Evolutionary conservation across 2,329 filamentous ascomycete genomes (phyloP), one percentile per base, ranked within the genome.

Genomic region (Neocucurbitaria cava): DNA sequence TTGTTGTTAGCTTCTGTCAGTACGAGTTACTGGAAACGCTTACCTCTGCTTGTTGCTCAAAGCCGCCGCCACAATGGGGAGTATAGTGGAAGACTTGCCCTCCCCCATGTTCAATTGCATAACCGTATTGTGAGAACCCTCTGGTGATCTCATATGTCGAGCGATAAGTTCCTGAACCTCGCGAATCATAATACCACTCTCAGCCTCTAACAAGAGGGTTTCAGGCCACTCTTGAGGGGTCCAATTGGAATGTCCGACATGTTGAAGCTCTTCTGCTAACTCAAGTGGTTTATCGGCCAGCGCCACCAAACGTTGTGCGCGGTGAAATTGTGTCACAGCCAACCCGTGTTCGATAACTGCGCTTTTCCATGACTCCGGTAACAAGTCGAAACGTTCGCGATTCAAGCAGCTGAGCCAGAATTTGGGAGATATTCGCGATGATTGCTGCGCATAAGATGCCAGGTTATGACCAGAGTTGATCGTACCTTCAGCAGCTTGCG

Each of bases 181-280:
- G 0, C 89, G 82, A 8, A 92, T 86, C 8, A 86, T 64, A 1
- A 91, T 78, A 0, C 82, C 80, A 30, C 80, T 85, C 48, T 91
- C 88, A 0, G 88, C 76, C 66, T 91, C 88, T 0, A 91, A 54
- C 0, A 92, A 72, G 0, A 91, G 74, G 54, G 79, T 86, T 20
- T 91, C 88, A 0, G 88, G 86, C 33, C 78, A 73, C 0, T 82
- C 55, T 0, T 65, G 9, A 0, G 83, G 81, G 5, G 81, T 61
- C 85, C 87, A 90, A 9, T 82, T 83, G 1, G 64, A 59, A 56
- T 87, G 85, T 0, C 86, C 87, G 0, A 58, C 15, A 50, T 87
- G 87, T 0, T 56, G 46, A 0, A 81, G 56, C 53, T 83, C 72
- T 48, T 70, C 62, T 1, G 54, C 38, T 3, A 75, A 54, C 4